Evolutionary conservation across 257 asterid species (phyloP).

Genomic region (Nicotiana paniculata): DNA sequence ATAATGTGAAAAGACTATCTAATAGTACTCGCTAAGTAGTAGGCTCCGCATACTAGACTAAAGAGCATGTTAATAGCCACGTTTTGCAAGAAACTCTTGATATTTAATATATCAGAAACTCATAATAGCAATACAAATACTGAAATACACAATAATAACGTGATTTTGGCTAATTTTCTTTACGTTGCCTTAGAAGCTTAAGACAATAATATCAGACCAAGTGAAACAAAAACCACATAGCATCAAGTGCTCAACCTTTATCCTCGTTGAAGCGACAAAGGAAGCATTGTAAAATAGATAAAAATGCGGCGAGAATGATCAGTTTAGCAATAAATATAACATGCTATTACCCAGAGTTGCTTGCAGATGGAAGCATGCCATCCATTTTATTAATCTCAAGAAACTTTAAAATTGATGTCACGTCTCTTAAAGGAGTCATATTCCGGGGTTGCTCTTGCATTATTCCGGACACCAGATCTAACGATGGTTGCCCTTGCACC

Average conservation of each 20-base stretch:
- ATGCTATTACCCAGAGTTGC: constrained; percentile 28
- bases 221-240: not conserved
- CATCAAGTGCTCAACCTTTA: not conserved
- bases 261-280: not conserved
- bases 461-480: no score
- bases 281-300: not conserved
- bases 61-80: not conserved
- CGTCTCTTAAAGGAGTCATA: constrained; percentile 6
- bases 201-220: not conserved
- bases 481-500: no score
- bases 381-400: constrained; percentile 18
- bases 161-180: not conserved
- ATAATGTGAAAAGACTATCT: not conserved
- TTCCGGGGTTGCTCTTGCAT: no score
- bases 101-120: not conserved
- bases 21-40: not conserved
- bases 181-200: not conserved
- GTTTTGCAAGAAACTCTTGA: not conserved
- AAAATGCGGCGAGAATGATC: not conserved
- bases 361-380: constrained; percentile 18
- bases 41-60: not conserved
- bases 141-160: not conserved
- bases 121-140: not conserved
- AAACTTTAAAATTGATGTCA: constrained; percentile 7
- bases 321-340: not conserved